Evolutionary conservation across 768 basidiomycete genomes (phyloP).

Genomic region (Rickenella mellea): DNA sequence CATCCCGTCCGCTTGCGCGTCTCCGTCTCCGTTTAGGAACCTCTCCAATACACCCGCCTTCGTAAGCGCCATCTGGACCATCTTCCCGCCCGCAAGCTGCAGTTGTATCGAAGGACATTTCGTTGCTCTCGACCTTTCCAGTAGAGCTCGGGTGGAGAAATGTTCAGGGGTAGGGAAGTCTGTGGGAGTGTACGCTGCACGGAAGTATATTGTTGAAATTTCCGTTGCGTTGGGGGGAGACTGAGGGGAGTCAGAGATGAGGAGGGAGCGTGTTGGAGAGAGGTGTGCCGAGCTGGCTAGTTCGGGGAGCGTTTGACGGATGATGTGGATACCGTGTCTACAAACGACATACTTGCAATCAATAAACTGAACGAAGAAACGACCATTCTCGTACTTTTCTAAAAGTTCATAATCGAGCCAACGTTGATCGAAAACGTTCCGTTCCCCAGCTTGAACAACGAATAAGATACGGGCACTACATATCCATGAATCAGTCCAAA

Average conservation of each 20-base stretch:
- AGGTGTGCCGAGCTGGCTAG: slow-evolving; percentile 51
- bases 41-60: slow-evolving; percentile 63
- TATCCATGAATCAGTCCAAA: not conserved
- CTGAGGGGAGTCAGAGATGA: slow-evolving; percentile 21
- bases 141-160: slow-evolving; percentile 64
- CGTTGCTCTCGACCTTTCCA: slow-evolving; percentile 80
- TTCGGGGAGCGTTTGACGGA: slow-evolving; percentile 70
- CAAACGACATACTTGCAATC: not conserved
- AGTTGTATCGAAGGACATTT: slow-evolving; percentile 88
- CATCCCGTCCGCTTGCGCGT: slow-evolving; percentile 26
- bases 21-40: slow-evolving; percentile 42
- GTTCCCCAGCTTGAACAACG: slow-evolving; percentile 80
- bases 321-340: slow-evolving; percentile 66
- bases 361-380: not conserved
- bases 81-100: slow-evolving; percentile 94
- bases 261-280: slow-evolving; percentile 31
- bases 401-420: slow-evolving; percentile 81
- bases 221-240: slow-evolving; percentile 37
- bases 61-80: slow-evolving; percentile 84
- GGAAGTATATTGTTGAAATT: slow-evolving; percentile 85
- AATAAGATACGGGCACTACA: slow-evolving; percentile 60
- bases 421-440: slow-evolving; percentile 93
- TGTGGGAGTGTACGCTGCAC: slow-evolving; percentile 77
- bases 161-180: slow-evolving; percentile 63
- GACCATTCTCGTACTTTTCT: slow-evolving; percentile 42